Evolutionary conservation across 2,329 filamentous ascomycete species (phyloP), one percentile per base, ranked within the genome.

Genomic region (Massarina eburnea): DNA sequence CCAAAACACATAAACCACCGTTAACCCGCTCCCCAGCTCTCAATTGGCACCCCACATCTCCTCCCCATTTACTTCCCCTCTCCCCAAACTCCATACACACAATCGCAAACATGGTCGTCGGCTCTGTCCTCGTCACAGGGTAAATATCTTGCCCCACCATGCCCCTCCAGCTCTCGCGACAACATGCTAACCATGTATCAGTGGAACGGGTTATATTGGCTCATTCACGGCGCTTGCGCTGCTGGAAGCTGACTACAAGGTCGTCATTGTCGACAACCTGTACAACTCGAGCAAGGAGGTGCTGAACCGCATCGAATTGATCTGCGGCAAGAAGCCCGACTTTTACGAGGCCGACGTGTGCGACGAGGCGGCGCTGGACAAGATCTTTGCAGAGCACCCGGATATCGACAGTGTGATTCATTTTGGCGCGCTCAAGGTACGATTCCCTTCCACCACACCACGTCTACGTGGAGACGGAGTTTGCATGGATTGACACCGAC

Each of bases 361-460:
- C 59, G 83, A 96, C 67, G 87, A 94, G 72, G 80, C 81, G 52
- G 87, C 79, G 10, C 80, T 99, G 47, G 89, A 96, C 70, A 84
- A 85, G 63, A 88, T 97, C 62, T 96, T 99, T 68, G 79, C 82
- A 53, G 88, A 87, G 67, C 87, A 97, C 74, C 90, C 91, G 41
- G 86, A 89, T 65, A 96, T 99, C 66, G 91, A 96, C 80, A 96
- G 89, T 70, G 94, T 97, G 57, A 97, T 99, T 64, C 94, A 99
- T 79, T 99, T 99, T 70, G 95, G 94, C 54, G 94, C 94, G 19
- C 81, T 99, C 59, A 99, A 99, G 87, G 89, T 87, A 73, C 61
- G 75, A 17, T 14, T 30, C 27, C n/a, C 15, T 6, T 35, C 7
- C 15, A 8, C 19, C 15, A 8, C 8, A 18, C 12, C 8, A 19